A percentile compares a stretch with the other conserved stretches of the same genome.
Evolutionary conservation across 495 filamentous ascomycete species (phyloP).

Genomic region (Neurospora sp.): DNA sequence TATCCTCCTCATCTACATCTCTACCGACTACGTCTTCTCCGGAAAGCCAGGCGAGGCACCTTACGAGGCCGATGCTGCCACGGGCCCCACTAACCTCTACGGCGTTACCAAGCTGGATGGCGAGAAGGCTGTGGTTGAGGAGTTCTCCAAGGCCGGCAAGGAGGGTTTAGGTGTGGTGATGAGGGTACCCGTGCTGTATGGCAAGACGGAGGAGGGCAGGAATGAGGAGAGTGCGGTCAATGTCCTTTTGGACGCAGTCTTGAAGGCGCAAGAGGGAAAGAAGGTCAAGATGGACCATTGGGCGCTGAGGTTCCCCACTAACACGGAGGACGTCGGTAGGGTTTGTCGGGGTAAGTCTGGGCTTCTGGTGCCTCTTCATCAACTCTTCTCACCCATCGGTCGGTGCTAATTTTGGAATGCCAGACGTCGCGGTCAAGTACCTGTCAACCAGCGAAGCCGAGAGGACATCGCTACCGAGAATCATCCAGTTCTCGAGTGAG

Average conservation of each 20-base stretch:
- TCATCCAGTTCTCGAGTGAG: conserved; percentile 83
- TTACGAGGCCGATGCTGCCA: conserved; percentile 55
- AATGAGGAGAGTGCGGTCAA: conserved; percentile 77
- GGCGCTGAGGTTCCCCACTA: conserved; percentile 76
- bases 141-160: conserved; percentile 38
- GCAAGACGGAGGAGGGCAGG: conserved; percentile 38
- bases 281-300: conserved; percentile 80
- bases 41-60: conserved; percentile 76
- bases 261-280: conserved; percentile 50
- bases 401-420: neutral
- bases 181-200: conserved; percentile 84
- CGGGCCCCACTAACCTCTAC: conserved; percentile 74
- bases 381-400: neutral
- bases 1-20: conserved; percentile 83
- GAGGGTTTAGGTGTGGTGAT: conserved; percentile 56
- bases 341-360: conserved; percentile 46
- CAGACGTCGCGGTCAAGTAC: conserved; percentile 59
- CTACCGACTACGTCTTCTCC: conserved; percentile 89
- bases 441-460: conserved; percentile 29
- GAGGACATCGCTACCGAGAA: conserved; percentile 45
- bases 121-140: conserved; percentile 60
- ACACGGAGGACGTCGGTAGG: conserved; percentile 78
- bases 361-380: neutral
- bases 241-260: conserved; percentile 61
- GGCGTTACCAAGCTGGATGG: conserved; percentile 83